Conservation (phyloP, 768 basidiomycete genomes). For the Russula lepida region DNA sequence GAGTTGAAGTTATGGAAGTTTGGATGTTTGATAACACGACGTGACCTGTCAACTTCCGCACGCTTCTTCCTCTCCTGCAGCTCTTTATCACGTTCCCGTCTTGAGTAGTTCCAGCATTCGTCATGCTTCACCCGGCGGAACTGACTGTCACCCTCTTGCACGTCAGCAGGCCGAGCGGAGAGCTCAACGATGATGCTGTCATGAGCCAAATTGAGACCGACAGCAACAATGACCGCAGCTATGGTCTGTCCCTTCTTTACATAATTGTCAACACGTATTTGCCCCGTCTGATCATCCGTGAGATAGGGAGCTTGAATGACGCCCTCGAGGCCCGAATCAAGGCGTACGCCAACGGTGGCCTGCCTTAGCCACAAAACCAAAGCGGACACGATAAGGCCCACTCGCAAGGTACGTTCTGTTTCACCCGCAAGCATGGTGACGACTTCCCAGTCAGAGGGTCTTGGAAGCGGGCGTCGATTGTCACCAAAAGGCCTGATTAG, state of each 20-base stretch:
- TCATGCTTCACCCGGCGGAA: conserved; percentile 55
- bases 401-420: conserved; percentile 64
- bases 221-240: conserved; percentile 66
- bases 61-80: conserved; percentile 76
- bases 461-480: conserved; percentile 51
- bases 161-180: conserved; percentile 57
- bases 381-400: conserved; percentile 77
- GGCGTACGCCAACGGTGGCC: conserved; percentile 51
- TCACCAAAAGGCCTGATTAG: conserved; percentile 76
- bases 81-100: conserved; percentile 59
- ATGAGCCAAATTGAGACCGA: conserved; percentile 52
- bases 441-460: conserved; percentile 69
- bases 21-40: conserved; percentile 92
- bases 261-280: conserved; percentile 30
- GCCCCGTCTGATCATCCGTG: conserved; percentile 42
- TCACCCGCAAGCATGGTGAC: conserved; percentile 95
- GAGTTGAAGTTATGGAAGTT: conserved; percentile 96
- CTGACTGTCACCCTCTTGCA: conserved; percentile 51
- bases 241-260: conserved; percentile 76
- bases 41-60: conserved; percentile 67
- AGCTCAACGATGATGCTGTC: conserved; percentile 66
- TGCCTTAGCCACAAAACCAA: conserved; percentile 50
- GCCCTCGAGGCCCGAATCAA: conserved; percentile 94
- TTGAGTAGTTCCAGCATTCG: conserved; percentile 55
- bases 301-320: conserved; percentile 55